Base-by-base conservation (phyloP, 2,329 filamentous ascomycete species). In the Dactylellina sp. region DNA sequence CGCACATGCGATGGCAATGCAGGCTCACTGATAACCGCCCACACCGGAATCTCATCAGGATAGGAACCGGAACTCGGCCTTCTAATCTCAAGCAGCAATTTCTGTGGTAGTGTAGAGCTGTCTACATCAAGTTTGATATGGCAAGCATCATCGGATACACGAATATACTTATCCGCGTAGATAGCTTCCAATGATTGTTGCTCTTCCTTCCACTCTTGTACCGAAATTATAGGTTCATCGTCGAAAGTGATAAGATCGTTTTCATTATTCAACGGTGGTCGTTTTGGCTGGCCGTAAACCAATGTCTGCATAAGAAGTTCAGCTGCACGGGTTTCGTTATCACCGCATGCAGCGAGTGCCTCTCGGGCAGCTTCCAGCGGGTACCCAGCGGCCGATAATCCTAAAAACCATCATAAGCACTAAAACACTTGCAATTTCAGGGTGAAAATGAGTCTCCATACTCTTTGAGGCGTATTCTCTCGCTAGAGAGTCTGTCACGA, bases 1-100 rank as follows among this genome's bases (percentile, higher is more conserved):
- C 94, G 91, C 79, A 98, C 96, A 79, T 99, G 97, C 2, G 95
- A 92, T 18, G 95, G 95, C 11, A 98, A 85, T 9, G 87, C 42
- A 11, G 71, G 64, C n/a, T 70, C 65, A 18, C 72, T 82, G 57
- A 65, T 86, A 86, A 24, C 88, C 85, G 50, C 87, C 81, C 32
- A 97, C 84, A 1, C 89, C 0, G 89, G 84, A 83, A 87, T 81
- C 80, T 86, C 78, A 78, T 85, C 81, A 0, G 95, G 95, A 80
- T 98, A 99, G 52, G 86, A 86, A 0, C 92, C 88, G 76, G 88
- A 77, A 42, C 82, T 82, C 0, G 87, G 83, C 46, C 88, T 84
- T 28, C 88, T 82, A n/a, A 84, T 79, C 39, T 80, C 76, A 5
- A 78, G 65, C 9, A 47, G 42, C 14, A 78, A 44, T 28, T 76